phyloP scores from a whole-genome alignment of 148 eudicot species.

The Amaranthus hypochondriacus region DNA sequence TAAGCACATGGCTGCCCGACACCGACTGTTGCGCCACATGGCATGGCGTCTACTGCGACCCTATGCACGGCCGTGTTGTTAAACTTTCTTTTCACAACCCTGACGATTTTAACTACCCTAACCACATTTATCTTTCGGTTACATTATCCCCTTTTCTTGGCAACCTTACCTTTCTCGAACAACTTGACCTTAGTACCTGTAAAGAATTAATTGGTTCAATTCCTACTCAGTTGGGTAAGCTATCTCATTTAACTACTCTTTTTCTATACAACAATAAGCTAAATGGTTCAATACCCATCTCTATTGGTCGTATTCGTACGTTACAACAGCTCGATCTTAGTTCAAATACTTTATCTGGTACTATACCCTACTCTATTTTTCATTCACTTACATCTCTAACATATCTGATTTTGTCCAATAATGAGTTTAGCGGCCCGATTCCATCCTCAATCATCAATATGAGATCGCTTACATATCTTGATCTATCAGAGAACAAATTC shows the following conservation, averaged over 20 bases:
- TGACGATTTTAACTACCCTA: not conserved
- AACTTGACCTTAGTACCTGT: slow-evolving; percentile 49
- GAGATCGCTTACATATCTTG: no score
- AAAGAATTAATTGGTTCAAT: slow-evolving; percentile 45
- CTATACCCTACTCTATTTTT: no score
- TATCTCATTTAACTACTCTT: slow-evolving; percentile 36
- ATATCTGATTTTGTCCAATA: no score
- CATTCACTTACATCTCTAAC: no score
- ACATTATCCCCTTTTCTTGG: slow-evolving; percentile 56
- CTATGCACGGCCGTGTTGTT: slow-evolving; percentile 41
- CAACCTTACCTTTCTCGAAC: slow-evolving; percentile 42
- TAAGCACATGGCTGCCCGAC: slow-evolving; percentile 42
- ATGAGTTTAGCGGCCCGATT: no score
- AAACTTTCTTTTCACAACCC: slow-evolving; percentile 45
- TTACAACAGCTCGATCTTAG: no score
- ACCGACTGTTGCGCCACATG: slow-evolving; percentile 67
- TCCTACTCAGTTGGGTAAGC: slow-evolving; percentile 52
- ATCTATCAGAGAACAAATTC: not conserved
- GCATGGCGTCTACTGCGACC: slow-evolving; percentile 57
- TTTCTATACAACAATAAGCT: slow-evolving; percentile 49
- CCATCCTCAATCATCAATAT: no score
- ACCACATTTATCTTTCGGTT: slow-evolving; percentile 47
- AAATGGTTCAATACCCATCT: slow-evolving; percentile 47
- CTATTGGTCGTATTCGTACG: slow-evolving; percentile 20
- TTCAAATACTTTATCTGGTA: no score